Evolutionary conservation across 805 yeast genomes (phyloP).

Genomic region (Lachancea meyersii): DNA sequence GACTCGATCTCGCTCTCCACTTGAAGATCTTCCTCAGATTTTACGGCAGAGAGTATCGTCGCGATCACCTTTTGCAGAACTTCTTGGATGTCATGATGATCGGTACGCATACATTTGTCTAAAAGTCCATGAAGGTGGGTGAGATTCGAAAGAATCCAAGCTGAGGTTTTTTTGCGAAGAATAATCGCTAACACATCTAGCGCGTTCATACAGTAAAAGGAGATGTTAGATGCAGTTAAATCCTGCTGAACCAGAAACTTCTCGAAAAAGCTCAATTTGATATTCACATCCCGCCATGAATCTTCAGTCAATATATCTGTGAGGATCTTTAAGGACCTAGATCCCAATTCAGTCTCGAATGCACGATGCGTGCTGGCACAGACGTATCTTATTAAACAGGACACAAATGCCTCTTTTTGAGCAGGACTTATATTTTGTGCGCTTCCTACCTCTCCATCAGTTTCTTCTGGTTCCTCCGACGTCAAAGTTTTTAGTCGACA

Average conservation of each 20-base stretch:
- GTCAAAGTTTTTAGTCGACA: background rate
- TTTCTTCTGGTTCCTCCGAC: background rate
- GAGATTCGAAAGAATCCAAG: slow-evolving; percentile 74
- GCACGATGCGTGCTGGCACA: slow-evolving; percentile 83
- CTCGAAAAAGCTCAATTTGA: slow-evolving; percentile 81
- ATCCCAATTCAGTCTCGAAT: slow-evolving; percentile 75
- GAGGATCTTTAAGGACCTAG: slow-evolving; percentile 71
- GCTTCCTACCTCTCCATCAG: background rate
- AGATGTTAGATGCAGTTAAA: slow-evolving; percentile 55
- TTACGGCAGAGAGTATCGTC: slow-evolving; percentile 62
- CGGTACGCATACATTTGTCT: slow-evolving; percentile 75
- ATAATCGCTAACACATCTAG: slow-evolving; percentile 82
- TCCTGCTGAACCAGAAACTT: slow-evolving; percentile 78
- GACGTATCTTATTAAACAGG: slow-evolving; percentile 79
- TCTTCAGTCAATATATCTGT: slow-evolving; percentile 64
- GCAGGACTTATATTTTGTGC: slow-evolving; percentile 29
- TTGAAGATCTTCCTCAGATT: slow-evolving; percentile 36
- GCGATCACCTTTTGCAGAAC: slow-evolving; percentile 69
- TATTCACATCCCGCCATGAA: slow-evolving; percentile 85
- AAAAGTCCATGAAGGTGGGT: slow-evolving; percentile 63
- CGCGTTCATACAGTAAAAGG: slow-evolving; percentile 84
- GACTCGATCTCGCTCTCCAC: slow-evolving; percentile 54
- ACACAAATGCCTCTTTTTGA: slow-evolving; percentile 83
- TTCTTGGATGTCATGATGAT: slow-evolving; percentile 81
- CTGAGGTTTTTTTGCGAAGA: slow-evolving; percentile 64